Evolutionary conservation across 2,329 filamentous ascomycete species (phyloP), one percentile per base, ranked within the genome.

Genomic region (Penicillium sumatraense): DNA sequence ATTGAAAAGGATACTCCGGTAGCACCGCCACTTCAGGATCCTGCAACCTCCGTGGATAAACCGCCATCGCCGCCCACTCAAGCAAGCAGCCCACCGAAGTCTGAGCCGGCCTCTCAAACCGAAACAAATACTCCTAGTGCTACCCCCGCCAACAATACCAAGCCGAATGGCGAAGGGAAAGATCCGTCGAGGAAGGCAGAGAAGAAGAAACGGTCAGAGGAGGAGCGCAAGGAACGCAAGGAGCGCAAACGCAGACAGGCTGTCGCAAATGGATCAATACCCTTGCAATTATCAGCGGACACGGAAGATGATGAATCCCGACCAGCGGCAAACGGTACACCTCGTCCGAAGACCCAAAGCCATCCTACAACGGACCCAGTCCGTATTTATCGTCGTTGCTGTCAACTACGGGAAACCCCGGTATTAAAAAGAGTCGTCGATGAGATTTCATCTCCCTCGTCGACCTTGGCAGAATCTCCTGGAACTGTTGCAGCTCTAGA

Each of bases 171-270:
- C 11, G 68, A 73, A 48, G 54, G 26, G 14, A 74, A 75, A 42
- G 69, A 83, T 74, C 77, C 75, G 27, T 86, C 80, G 7, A 88
- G 87, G 65, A 97, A 96, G 76, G 95, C 91, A 74, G 93, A 97
- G 69, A 97, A 96, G 81, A 97, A 97, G 77, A 96, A 96, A 78
- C 87, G 89, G 62, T 96, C 90, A 36, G 93, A 97, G 70, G 92
- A 93, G 56, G 93, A 97, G 73, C 83, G 93, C 38, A 96, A 96
- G 70, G 91, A 95, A 57, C 86, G 93, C 51, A 96, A 96, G 72
- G 93, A 97, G 74, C 91, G 91, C 75, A 93, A 91, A 70, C 83
- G 91, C 59, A 86, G 86, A 69, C 86, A 91, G 64, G 93, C 93
- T 21, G 90, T 96, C 69, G 91, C 91, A 54, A 96, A 95, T 70